These are phyloP conservation scores for Ganoderma lucidum DNA, from an alignment of 1,284 basidiomycete species.

Conservation along the genomic window DNA sequence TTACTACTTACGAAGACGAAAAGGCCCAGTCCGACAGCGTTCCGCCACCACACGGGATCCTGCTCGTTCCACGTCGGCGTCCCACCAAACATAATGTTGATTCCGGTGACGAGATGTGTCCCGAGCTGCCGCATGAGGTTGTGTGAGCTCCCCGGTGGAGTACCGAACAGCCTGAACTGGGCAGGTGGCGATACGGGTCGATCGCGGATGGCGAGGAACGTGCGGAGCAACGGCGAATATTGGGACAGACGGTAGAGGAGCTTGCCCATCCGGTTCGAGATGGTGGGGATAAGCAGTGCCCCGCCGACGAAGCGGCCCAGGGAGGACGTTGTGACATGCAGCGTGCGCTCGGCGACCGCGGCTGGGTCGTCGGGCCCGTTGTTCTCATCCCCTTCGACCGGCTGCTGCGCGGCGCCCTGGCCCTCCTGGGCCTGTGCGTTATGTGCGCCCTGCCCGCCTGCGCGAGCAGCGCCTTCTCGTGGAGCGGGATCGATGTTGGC, in stretches of 20 bases:
- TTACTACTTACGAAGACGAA: conserved; percentile 67
- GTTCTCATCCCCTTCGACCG: conserved; percentile 32
- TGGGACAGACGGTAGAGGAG: conserved; percentile 63
- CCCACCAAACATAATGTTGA: conserved; percentile 61
- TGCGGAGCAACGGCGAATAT: conserved; percentile 54
- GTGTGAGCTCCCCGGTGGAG: conserved; percentile 16
- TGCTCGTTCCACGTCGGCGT: conserved; percentile 66
- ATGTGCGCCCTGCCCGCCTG: conserved; percentile 12
- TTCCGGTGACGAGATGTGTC: conserved; percentile 45
- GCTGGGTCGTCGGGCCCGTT: conserved; percentile 39
- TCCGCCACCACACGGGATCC: conserved; percentile 85
- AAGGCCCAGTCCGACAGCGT: conserved; percentile 71
- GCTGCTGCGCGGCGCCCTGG: conserved; percentile 19
- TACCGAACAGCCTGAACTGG: conserved; percentile 26
- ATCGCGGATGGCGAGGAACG: conserved; percentile 62
- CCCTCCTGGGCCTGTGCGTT: conserved; percentile 6
- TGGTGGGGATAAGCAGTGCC: conserved; percentile 68
- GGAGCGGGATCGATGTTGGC: conserved; percentile 28
- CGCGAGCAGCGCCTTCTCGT: neutral
- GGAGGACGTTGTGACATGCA: conserved; percentile 63
- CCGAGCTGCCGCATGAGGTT: conserved; percentile 33
- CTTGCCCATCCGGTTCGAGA: conserved; percentile 70
- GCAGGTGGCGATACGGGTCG: conserved; percentile 31
- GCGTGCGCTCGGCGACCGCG: conserved; percentile 61
- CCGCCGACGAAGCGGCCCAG: conserved; percentile 71